Evolutionary conservation across 176 grass and related monocot species (phyloP).

Genomic region (Avena insularis): DNA sequence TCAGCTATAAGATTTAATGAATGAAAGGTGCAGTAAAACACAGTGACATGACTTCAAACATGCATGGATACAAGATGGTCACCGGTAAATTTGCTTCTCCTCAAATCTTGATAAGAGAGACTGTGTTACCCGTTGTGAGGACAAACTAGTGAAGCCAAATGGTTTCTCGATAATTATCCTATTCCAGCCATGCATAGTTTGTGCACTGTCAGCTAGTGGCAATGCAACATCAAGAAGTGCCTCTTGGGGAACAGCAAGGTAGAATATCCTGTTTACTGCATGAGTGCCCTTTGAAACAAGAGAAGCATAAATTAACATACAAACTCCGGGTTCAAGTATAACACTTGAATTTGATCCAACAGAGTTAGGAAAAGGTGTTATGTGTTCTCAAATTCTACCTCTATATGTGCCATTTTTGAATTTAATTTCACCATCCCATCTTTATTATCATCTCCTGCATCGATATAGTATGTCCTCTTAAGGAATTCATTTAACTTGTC

Average conservation of each 20-base stretch:
- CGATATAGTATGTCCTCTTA: conserved; percentile 77
- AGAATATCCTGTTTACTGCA: conserved; percentile 91
- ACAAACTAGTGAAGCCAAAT: conserved; percentile 89
- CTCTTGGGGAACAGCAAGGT: conserved; percentile 96
- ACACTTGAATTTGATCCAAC: background rate
- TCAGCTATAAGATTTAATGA: conserved; percentile 5
- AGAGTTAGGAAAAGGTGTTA: conserved; percentile 3
- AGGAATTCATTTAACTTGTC: conserved; percentile 91
- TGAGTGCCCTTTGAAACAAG: conserved; percentile 57
- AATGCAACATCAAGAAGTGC: conserved; percentile 88
- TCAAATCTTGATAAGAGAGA: conserved; percentile 79
- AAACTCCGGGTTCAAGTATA: conserved; percentile 13
- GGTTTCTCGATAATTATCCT: conserved; percentile 98
- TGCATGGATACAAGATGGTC: conserved; percentile 36
- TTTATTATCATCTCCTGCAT: conserved; percentile 81
- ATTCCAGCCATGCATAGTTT: conserved; percentile 84
- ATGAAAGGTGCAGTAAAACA: background rate
- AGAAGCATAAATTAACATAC: conserved; percentile 16
- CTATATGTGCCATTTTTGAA: conserved; percentile 72
- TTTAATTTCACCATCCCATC: conserved; percentile 88
- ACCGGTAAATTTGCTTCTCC: conserved; percentile 97
- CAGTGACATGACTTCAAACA: conserved; percentile 25
- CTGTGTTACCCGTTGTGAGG: conserved; percentile 66
- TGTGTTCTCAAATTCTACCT: conserved; percentile 53
- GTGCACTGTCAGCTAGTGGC: conserved; percentile 68